Evolutionary conservation across 2,329 filamentous ascomycete genomes (phyloP).

Genomic region (Lomentospora prolificans): DNA sequence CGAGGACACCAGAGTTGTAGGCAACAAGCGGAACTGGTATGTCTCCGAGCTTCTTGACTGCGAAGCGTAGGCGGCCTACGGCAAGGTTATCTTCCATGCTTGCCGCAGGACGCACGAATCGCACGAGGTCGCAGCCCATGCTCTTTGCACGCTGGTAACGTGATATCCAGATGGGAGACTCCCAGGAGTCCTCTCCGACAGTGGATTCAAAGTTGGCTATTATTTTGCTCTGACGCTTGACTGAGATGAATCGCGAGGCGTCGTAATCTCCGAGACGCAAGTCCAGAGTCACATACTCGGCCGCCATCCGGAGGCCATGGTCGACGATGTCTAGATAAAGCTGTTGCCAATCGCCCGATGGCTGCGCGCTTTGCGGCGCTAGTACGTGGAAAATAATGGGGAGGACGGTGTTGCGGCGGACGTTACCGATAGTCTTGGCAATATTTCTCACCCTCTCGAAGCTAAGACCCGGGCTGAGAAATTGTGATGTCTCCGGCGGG

Average conservation of each 20-base stretch:
- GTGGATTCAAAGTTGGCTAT: constrained; percentile 44
- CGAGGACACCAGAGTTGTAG: constrained; percentile 55
- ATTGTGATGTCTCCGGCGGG: neutral
- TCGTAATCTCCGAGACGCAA: constrained; percentile 42
- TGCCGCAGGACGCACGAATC: constrained; percentile 47
- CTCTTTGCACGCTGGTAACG: constrained; percentile 48
- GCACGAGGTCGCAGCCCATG: constrained; percentile 52
- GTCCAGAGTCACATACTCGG: constrained; percentile 55
- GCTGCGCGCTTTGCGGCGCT: constrained; percentile 3
- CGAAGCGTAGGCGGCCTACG: constrained; percentile 43
- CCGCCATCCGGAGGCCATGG: constrained; percentile 50
- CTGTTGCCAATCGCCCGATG: constrained; percentile 14
- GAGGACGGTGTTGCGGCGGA: constrained; percentile 53
- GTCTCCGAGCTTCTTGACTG: constrained; percentile 27
- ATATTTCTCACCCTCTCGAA: constrained; percentile 36
- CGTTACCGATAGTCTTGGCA: constrained; percentile 47
- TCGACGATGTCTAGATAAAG: constrained; percentile 46
- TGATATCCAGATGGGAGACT: constrained; percentile 40
- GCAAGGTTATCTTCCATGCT: constrained; percentile 54
- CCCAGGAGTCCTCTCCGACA: constrained; percentile 38
- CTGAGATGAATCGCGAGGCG: constrained; percentile 38
- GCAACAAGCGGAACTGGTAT: constrained; percentile 31
- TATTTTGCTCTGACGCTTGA: constrained; percentile 47
- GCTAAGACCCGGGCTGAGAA: constrained; percentile 12
- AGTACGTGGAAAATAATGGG: constrained; percentile 46